Evolutionary conservation across 768 basidiomycete genomes (phyloP).

Genomic region (Lactarius hatsudake): DNA sequence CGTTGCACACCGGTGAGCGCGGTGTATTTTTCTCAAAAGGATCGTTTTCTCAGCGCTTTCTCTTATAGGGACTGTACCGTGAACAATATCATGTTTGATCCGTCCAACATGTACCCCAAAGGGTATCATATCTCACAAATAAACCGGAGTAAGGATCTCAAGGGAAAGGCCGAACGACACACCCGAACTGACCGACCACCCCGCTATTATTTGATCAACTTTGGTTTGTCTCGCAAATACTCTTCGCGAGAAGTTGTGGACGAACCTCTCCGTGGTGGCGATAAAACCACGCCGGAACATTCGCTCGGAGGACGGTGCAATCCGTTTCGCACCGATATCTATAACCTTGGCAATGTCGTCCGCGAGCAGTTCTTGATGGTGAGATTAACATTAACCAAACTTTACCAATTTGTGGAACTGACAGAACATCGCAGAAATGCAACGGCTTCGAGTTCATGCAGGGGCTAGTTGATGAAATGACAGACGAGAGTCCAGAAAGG

Average conservation of each 20-base stretch:
- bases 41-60: neutral
- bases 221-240: conserved; percentile 30
- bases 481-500: conserved; percentile 34
- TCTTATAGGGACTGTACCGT: conserved; percentile 9
- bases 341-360: conserved; percentile 31
- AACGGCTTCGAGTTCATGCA: conserved; percentile 26
- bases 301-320: conserved; percentile 13
- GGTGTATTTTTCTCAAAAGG: neutral
- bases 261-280: conserved; percentile 29
- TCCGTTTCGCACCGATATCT: conserved; percentile 32
- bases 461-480: conserved; percentile 35
- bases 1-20: conserved; percentile 16
- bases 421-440: conserved; percentile 19
- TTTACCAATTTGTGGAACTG: neutral
- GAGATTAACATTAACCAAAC: neutral
- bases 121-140: conserved; percentile 13
- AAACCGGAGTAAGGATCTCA: conserved; percentile 6
- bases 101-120: conserved; percentile 13
- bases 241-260: conserved; percentile 20
- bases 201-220: conserved; percentile 34
- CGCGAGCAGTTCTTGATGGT: conserved; percentile 22
- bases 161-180: conserved; percentile 18
- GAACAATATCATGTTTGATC: conserved; percentile 24
- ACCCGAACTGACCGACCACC: conserved; percentile 31
- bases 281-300: conserved; percentile 32